These are phyloP conservation scores for Trypanosoma boissoni DNA, from an alignment of 208 protist genomes.

Conservation along the genomic window DNA sequence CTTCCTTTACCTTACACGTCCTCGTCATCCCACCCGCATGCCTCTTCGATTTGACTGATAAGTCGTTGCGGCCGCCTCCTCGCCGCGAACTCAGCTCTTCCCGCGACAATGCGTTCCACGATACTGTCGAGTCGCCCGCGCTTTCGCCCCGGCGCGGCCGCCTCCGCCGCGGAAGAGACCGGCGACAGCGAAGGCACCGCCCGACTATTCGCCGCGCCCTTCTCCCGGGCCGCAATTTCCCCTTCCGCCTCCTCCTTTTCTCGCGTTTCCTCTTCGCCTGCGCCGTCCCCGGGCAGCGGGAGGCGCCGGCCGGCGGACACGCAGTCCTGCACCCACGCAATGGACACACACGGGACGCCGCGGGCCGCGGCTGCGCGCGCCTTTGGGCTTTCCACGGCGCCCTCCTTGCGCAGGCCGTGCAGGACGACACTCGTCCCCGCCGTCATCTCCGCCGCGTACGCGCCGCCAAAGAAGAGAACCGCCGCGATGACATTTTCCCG, in stretches of 20 bases:
- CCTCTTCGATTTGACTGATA: background rate
- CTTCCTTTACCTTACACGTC: no score
- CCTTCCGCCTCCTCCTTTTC: background rate
- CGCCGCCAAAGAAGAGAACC: constrained; percentile 64
- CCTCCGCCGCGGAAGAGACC: background rate
- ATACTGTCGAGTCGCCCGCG: background rate
- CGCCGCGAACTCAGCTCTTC: background rate
- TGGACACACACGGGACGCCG: constrained; percentile 39
- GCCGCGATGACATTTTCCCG: constrained; percentile 63
- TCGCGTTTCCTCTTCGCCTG: background rate
- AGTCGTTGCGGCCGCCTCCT: background rate
- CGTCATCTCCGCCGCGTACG: constrained; percentile 58
- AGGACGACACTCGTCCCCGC: constrained; percentile 51
- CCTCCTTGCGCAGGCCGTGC: constrained; percentile 17
- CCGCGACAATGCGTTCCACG: background rate
- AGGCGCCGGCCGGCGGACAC: constrained; percentile 25
- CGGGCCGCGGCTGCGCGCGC: constrained; percentile 22
- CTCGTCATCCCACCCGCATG: no score
- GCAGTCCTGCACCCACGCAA: constrained; percentile 63
- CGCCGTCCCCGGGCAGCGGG: constrained; percentile 1
- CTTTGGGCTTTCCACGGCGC: background rate
- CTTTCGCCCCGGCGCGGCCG: background rate
- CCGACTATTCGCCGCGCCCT: no score
- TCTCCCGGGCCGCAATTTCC: no score
- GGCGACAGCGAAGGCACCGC: no score